Percentiles rank a stretch among this genome's conserved stretches.
Evolutionary conservation across 2,329 filamentous ascomycete species (phyloP).

Genomic region (Leptographium radiaticola): DNA sequence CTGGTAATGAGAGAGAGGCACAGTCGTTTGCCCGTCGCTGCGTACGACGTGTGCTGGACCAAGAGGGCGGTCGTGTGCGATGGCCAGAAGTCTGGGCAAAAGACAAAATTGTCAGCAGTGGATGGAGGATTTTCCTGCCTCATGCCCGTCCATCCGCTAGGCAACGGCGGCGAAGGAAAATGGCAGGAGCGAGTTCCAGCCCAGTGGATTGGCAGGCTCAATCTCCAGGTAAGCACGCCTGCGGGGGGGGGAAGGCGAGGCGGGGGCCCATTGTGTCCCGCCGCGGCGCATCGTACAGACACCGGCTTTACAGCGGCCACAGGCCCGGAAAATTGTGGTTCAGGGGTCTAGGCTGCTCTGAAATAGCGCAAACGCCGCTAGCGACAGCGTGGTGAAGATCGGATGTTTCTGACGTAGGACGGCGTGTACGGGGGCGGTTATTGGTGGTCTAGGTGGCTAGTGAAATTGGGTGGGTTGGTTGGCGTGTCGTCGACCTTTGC

Average conservation of each 20-base stretch:
- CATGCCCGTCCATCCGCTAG: not conserved
- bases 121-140: not conserved
- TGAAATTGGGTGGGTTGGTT: not conserved
- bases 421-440: not conserved
- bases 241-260: not conserved
- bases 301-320: not conserved
- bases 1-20: not conserved
- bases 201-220: conserved; percentile 1
- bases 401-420: conserved; percentile 8
- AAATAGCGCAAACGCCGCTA: conserved; percentile 1
- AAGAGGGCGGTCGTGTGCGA: not conserved
- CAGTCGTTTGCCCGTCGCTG: not conserved
- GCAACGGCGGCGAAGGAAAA: not conserved
- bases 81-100: not conserved
- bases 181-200: conserved; percentile 1
- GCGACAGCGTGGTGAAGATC: not conserved
- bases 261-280: too few relatives aligned
- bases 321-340: not conserved
- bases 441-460: not conserved
- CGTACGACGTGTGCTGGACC: not conserved
- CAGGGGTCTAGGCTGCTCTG: conserved; percentile 1
- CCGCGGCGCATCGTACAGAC: too few relatives aligned
- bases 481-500: not conserved
- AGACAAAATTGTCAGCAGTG: not conserved
- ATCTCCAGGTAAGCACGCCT: not conserved